Evolutionary conservation across 164 flowering plant species (phyloP), one percentile per base, ranked within the genome.

Genomic region (Berberis vulgaris): DNA sequence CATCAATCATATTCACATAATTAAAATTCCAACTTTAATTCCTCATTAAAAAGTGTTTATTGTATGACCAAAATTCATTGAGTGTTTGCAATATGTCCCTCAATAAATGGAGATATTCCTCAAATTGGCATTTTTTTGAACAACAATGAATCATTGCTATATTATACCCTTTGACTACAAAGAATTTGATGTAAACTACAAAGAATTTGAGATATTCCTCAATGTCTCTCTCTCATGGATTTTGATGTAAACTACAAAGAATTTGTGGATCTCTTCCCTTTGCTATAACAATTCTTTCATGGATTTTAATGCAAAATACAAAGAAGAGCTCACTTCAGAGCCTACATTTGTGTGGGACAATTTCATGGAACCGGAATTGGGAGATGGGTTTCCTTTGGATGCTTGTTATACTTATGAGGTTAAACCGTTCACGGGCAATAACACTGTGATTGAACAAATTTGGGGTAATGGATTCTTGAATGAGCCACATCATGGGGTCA

Each of bases 321-420:
- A n/a, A 59, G 64, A 65, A 3, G 56, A 59, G 38, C 54, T 41
- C n/a, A 43, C 49, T 54, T 59, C 41, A 44, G 60, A 58, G 10
- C 65, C 67, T 7, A 5, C 69, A 9, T 63, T 68, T 42, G 42
- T 45, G 11, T 47, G 61, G 63, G 73, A 73, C 41, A 73, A 72
- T 40, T 54, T 64, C 74, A 1, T 65, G 38, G 75, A 78, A 64
- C 73, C 69, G 5, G 76, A 64, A 54, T 41, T 61, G 6, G 75
- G 68, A 59, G 72, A 74, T 65, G 81, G 64, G 13, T 69, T 80
- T 49, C 63, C 69, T 61, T 57, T 74, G 5, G 83, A 70, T 47
- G 42, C 54, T 26, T 44, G 49, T 26, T 54, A 42, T 41, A 42
- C 10, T n/a, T 57, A 40, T 26, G 49, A 43, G 41, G 12, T 39